phyloP scores from a whole-genome alignment of 2,329 filamentous ascomycete genomes.

The Aspergillus ruber region DNA sequence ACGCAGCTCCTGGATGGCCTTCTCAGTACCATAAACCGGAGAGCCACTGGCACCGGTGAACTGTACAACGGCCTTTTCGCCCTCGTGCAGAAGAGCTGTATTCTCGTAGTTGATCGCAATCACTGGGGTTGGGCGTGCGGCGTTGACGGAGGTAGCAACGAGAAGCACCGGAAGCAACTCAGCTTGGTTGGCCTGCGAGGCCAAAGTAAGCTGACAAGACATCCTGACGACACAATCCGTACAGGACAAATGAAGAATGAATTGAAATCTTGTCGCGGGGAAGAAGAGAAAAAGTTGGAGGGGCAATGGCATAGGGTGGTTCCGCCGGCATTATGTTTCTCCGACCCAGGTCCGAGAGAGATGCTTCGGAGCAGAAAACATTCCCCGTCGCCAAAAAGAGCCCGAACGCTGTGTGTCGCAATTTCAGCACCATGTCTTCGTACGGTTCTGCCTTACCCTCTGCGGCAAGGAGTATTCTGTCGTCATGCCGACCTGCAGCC shows the following conservation, averaged over 20 bases:
- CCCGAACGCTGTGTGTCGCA: background rate
- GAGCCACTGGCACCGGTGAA: constrained; percentile 22
- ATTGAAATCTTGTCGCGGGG: background rate
- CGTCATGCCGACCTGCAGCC: constrained; percentile 25
- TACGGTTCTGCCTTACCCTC: constrained; percentile 27
- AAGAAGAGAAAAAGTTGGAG: constrained; percentile 10
- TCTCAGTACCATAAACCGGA: constrained; percentile 24
- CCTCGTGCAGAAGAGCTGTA: constrained; percentile 25
- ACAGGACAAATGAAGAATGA: constrained; percentile 3
- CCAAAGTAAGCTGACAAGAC: constrained; percentile 28
- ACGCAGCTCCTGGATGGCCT: constrained; percentile 28
- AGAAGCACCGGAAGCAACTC: constrained; percentile 35
- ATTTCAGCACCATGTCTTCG: constrained; percentile 27
- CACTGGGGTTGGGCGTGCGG: constrained; percentile 27
- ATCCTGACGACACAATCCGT: constrained; percentile 1
- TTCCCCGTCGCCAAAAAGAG: constrained; percentile 1
- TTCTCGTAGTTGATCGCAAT: constrained; percentile 36
- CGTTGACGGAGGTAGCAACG: constrained; percentile 35
- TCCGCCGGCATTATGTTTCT: constrained; percentile 25
- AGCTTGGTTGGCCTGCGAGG: constrained; percentile 36
- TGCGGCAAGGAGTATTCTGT: constrained; percentile 27
- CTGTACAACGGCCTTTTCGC: constrained; percentile 30
- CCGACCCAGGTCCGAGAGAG: constrained; percentile 18
- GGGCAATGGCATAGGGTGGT: constrained; percentile 17
- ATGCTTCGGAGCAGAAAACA: constrained; percentile 31